Conservation (phyloP, 2,329 filamentous ascomycete genomes). For the Pseudogymnoascus sp. region DNA sequence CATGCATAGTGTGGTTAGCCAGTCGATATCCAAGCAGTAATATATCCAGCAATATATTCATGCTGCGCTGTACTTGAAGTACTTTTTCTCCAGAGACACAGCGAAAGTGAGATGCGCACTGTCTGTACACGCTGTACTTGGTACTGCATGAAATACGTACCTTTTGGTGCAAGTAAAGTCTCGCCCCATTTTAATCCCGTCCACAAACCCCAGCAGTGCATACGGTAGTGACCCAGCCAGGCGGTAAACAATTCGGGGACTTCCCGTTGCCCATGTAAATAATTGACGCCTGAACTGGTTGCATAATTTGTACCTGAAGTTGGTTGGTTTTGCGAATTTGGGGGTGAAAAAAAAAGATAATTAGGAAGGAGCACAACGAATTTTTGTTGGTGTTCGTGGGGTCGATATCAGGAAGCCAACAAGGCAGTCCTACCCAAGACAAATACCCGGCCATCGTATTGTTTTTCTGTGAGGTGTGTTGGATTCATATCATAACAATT, state of each 20-base stretch:
- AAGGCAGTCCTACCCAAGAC: background rate
- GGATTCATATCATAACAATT: background rate
- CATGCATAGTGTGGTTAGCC: background rate
- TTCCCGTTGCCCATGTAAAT: background rate
- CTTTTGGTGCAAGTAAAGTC: background rate
- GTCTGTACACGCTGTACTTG: background rate
- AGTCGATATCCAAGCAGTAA: background rate
- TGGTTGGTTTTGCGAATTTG: background rate
- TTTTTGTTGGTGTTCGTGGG: background rate
- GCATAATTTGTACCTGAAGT: background rate
- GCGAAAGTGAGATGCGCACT: background rate
- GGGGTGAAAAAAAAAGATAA: background rate
- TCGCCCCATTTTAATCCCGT: constrained; percentile 3
- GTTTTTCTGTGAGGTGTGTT: too few species aligned
- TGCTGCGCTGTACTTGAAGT: background rate
- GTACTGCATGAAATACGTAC: constrained; percentile 1
- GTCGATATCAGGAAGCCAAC: background rate
- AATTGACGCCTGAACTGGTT: background rate
- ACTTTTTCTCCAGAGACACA: background rate
- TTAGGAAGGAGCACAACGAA: background rate
- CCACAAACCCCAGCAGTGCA: background rate
- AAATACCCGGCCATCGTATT: background rate
- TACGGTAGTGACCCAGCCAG: constrained; percentile 1
- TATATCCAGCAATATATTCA: too few species aligned
- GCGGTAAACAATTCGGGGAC: background rate